phyloP scores from a whole-genome alignment of 148 eudicot species.

The Camellia japonica region DNA sequence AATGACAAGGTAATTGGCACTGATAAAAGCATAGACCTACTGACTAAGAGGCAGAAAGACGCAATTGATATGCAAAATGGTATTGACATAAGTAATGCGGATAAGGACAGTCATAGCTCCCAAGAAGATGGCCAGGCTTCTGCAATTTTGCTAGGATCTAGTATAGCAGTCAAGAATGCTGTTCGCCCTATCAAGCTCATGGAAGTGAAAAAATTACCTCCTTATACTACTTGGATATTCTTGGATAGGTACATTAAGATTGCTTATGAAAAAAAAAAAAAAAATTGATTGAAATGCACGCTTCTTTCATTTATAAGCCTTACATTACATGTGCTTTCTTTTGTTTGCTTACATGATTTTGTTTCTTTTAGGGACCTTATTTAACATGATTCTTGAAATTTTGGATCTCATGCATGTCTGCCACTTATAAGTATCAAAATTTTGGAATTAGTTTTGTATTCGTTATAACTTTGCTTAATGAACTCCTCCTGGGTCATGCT shows the following conservation, averaged over 20 bases:
- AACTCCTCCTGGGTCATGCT: too few species aligned
- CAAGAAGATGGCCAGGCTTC: conserved; percentile 61
- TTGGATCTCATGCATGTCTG: not conserved
- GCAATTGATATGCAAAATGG: conserved; percentile 81
- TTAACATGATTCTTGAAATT: not conserved
- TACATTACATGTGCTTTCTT: not conserved
- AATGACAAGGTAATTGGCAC: conserved; percentile 27
- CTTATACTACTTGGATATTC: conserved; percentile 94
- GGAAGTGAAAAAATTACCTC: conserved; percentile 73
- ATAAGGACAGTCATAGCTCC: conserved; percentile 58
- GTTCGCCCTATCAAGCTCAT: conserved; percentile 81
- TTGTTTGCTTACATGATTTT: conserved; percentile 4
- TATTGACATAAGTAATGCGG: conserved; percentile 47
- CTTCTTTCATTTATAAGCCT: conserved; percentile 6
- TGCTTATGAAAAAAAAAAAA: not conserved
- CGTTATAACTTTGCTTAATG: not conserved
- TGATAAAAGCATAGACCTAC: conserved; percentile 41
- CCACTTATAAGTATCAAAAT: not conserved
- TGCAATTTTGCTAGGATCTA: conserved; percentile 83
- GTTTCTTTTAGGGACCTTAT: not conserved
- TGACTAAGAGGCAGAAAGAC: conserved; percentile 75
- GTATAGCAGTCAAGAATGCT: conserved; percentile 74
- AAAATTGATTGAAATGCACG: not conserved
- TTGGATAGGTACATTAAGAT: conserved; percentile 65
- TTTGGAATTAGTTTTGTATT: not conserved